Evolutionary conservation across 345 rosid species (phyloP).

Genomic region (Bruguiera sexangula): DNA sequence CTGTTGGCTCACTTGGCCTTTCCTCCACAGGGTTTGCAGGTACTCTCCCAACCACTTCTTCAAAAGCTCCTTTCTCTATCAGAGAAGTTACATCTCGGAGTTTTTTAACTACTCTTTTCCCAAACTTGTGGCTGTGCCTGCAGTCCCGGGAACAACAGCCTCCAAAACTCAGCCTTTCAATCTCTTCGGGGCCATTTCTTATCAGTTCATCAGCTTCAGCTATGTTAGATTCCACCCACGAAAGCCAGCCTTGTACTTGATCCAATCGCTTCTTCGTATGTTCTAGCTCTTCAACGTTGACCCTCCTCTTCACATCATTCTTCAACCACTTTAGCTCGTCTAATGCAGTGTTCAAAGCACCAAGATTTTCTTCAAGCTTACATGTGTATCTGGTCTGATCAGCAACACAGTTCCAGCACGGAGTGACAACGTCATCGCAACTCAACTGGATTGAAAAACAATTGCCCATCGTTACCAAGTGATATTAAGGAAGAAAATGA

Average conservation of each 20-base stretch:
- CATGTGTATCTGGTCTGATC: background rate
- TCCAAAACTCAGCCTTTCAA: background rate
- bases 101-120: too few relatives aligned
- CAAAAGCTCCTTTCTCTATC: too few relatives aligned
- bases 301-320: background rate
- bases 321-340: background rate
- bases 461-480: too few relatives aligned
- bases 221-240: background rate
- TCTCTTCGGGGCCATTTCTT: background rate
- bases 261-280: background rate
- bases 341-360: background rate
- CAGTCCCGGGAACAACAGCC: background rate
- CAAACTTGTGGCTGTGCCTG: background rate
- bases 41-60: too few relatives aligned
- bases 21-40: too few relatives aligned
- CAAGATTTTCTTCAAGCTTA: background rate
- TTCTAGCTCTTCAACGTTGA: background rate
- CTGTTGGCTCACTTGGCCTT: too few relatives aligned
- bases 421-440: too few relatives aligned
- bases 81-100: too few relatives aligned
- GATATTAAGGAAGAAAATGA: too few relatives aligned
- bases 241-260: constrained; percentile 9
- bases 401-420: background rate
- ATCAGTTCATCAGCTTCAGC: background rate
- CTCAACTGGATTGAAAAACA: too few relatives aligned